Evolutionary conservation across 371 early-diverging fungal genomes (phyloP), one percentile per base, ranked within the genome.

Genomic region (Coemansia sp.): DNA sequence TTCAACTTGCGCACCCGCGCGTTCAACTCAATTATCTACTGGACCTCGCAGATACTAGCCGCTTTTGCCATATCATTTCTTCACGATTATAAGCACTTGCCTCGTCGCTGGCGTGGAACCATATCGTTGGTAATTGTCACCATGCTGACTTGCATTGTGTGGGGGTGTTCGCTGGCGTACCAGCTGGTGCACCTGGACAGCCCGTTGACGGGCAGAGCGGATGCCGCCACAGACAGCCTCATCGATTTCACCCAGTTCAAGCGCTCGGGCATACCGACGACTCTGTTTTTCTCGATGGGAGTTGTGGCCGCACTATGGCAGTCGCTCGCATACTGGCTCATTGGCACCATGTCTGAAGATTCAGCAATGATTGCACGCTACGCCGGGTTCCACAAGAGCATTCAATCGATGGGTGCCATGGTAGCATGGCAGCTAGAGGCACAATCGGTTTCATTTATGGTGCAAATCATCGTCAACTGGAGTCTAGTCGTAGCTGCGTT

Each of bases 381-480:
- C 67, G 87, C 87, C 56, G 89, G 90, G 24, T 89, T 85, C 80
- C 90, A 91, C 84, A 91, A 91, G 81, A 85, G 86, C 34, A 82
- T 88, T 60, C 90, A 91, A 74, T 86, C 86, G 40, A 80, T 84
- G 33, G 85, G 84, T 44, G 83, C 78, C 36, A 87, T 88, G 48
- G 62, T 87, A 64, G 80, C 83, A 8, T 80, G 81, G 81, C 76
- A 66, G 52, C 62, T 75, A 9, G 69, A 62, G 39, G 77, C 67
- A 9, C 67, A 55, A 5, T 29, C 53, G 10, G 56, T 64, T n/a
- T 55, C 60, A 32, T 55, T 52, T 9, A 42, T 69, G 16, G n/a
- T 39, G 6, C 76, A 76, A 42, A 59, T 75, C 16, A 51, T 61
- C 31, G 64, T 74, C 50, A 66, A 66, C 50, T 71, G 76, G 60